Percentiles rank a stretch among this genome's conserved stretches.
These are phyloP conservation scores for Populus pruinosa DNA, from an alignment of 345 rosid genomes.

Conservation along the genomic window DNA sequence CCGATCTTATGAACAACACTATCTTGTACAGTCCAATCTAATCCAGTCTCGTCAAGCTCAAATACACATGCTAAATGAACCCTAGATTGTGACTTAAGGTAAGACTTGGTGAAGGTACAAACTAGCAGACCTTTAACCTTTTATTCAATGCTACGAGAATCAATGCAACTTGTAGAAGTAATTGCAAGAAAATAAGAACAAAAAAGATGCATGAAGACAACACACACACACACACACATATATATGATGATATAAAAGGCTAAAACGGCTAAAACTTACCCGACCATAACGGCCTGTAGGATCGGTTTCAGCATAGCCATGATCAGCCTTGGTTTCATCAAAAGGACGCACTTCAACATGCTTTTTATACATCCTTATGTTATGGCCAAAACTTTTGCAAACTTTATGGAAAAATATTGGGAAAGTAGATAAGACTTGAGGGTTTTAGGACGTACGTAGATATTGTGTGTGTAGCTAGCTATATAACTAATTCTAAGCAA, in stretches of 20 bases:
- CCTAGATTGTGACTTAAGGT: background rate
- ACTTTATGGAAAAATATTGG: background rate
- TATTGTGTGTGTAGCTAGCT: background rate
- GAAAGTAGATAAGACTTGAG: background rate
- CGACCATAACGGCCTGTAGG: conserved; percentile 51
- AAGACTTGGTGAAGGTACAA: background rate
- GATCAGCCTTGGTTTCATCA: conserved; percentile 16
- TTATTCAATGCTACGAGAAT: background rate
- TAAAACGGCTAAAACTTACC: conserved; percentile 35
- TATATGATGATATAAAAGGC: background rate
- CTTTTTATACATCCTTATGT: conserved; percentile 23
- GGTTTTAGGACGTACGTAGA: background rate
- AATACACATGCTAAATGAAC: background rate
- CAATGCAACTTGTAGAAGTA: background rate
- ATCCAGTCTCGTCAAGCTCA: background rate
- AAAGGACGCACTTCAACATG: conserved; percentile 7
- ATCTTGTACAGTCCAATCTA: background rate
- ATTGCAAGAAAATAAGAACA: background rate
- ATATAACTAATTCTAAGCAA: background rate
- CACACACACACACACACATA: background rate
- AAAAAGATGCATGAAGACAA: background rate
- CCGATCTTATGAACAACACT: background rate
- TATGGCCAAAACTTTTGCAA: background rate
- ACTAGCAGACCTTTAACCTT: background rate
- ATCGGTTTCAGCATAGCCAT: conserved; percentile 37